Conservation (phyloP, 2,329 filamentous ascomycete genomes). For the Microcera coccophila region DNA sequence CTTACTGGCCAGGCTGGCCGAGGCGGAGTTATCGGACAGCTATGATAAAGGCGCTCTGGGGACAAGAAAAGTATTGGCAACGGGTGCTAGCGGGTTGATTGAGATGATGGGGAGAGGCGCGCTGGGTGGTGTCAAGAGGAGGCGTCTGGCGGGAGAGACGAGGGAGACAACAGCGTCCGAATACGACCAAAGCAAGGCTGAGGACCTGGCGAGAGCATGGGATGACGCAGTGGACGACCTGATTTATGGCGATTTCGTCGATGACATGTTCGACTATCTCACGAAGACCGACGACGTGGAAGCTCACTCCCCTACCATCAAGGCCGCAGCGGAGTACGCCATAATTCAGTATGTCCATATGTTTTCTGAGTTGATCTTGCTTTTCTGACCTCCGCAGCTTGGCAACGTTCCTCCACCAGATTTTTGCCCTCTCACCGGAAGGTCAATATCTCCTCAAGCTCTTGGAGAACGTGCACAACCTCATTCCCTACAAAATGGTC, state of each 20-base stretch:
- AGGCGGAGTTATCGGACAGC: slow-evolving; percentile 71
- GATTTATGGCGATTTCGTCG: slow-evolving; percentile 64
- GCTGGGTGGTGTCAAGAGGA: slow-evolving; percentile 50
- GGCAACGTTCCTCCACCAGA: slow-evolving; percentile 69
- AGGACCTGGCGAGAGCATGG: slow-evolving; percentile 62
- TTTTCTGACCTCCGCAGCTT: slow-evolving; percentile 45
- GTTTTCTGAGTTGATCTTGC: slow-evolving; percentile 1
- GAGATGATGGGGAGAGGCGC: slow-evolving; percentile 66
- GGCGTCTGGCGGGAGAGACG: slow-evolving; percentile 4
- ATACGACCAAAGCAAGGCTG: slow-evolving; percentile 57
- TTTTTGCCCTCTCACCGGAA: slow-evolving; percentile 69
- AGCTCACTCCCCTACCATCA: slow-evolving; percentile 57
- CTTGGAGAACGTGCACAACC: slow-evolving; percentile 63
- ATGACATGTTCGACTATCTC: slow-evolving; percentile 60
- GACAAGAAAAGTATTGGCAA: slow-evolving; percentile 69
- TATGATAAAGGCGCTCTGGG: slow-evolving; percentile 77
- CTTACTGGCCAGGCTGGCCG: slow-evolving; percentile 58
- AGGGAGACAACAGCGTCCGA: slow-evolving; percentile 13
- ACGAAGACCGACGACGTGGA: slow-evolving; percentile 60
- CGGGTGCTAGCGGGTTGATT: slow-evolving; percentile 64
- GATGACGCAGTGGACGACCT: slow-evolving; percentile 62
- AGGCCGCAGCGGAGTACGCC: slow-evolving; percentile 61
- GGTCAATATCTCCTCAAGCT: slow-evolving; percentile 71
- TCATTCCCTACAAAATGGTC: slow-evolving; percentile 68
- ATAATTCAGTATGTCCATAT: slow-evolving; percentile 59